Conservation (phyloP, 306 rosid species). For the Cajanus cajan region DNA sequence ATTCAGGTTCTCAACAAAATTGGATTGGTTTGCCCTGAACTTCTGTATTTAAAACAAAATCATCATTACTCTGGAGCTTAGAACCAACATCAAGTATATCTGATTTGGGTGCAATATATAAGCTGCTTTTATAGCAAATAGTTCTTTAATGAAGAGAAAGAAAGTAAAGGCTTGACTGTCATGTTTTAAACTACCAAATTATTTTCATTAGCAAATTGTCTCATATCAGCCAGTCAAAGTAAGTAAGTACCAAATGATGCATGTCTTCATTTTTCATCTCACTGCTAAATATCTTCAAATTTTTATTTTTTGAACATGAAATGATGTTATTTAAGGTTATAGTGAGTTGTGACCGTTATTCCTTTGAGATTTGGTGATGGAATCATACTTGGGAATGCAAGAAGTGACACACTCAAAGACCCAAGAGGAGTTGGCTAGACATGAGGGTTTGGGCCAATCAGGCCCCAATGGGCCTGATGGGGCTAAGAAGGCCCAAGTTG, state of each 20-base stretch:
- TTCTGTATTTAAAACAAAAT: too few relatives aligned
- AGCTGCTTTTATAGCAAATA: constrained; percentile 2
- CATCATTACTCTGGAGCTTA: neutral
- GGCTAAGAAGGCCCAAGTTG: too few relatives aligned
- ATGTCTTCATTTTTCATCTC: neutral
- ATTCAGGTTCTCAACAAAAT: constrained; percentile 74
- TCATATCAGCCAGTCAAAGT: neutral
- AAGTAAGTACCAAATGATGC: neutral
- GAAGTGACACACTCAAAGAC: too few relatives aligned
- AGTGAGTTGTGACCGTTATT: neutral
- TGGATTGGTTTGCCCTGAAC: constrained; percentile 81
- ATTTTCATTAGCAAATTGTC: neutral
- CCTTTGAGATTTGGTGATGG: neutral
- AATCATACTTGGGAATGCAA: too few relatives aligned
- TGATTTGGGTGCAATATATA: constrained; percentile 11
- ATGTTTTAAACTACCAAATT: neutral
- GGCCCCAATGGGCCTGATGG: too few relatives aligned
- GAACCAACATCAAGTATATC: constrained; percentile 6
- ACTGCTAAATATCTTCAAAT: neutral
- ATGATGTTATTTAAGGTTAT: neutral
- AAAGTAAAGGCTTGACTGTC: neutral
- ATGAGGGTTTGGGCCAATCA: too few relatives aligned
- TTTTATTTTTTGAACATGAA: neutral
- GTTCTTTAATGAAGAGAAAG: neutral
- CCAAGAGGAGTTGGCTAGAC: too few relatives aligned